phyloP scores from a whole-genome alignment of 768 basidiomycete genomes.

The Leccinum rimulosum region DNA sequence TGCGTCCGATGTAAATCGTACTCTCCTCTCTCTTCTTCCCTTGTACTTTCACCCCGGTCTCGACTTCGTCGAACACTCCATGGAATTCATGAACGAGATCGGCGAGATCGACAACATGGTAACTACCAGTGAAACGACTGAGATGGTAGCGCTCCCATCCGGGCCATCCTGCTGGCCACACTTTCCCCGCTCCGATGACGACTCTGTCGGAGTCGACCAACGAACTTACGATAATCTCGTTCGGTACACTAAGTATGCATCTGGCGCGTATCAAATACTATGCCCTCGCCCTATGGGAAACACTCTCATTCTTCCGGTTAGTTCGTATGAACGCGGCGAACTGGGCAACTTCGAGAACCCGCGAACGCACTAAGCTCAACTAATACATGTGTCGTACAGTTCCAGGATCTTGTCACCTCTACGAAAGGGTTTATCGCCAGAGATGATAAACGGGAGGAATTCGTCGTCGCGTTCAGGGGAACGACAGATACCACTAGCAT shows the following conservation, averaged over 20 bases:
- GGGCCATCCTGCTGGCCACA: constrained; percentile 17
- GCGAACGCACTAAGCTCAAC: neutral
- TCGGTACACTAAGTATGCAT: constrained; percentile 49
- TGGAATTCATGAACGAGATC: constrained; percentile 6
- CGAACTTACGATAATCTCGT: constrained; percentile 42
- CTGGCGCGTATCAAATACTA: constrained; percentile 44
- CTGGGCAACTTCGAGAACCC: neutral
- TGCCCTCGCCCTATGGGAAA: constrained; percentile 51
- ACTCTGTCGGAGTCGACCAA: constrained; percentile 32
- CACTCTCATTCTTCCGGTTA: constrained; percentile 39
- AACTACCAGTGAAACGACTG: neutral
- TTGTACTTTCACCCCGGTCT: neutral
- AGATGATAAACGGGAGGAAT: constrained; percentile 41
- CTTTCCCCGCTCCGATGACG: constrained; percentile 25
- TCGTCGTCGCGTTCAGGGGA: constrained; percentile 43
- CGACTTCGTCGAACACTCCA: neutral
- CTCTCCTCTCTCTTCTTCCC: neutral
- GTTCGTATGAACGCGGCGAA: constrained; percentile 8
- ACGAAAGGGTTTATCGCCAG: constrained; percentile 45
- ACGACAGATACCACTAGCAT: constrained; percentile 27
- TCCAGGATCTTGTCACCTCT: constrained; percentile 35
- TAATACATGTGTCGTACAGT: constrained; percentile 25
- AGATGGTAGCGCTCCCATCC: constrained; percentile 4
- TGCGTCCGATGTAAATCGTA: neutral
- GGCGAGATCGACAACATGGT: neutral